These are phyloP conservation scores for Elsinoe batatas DNA, from an alignment of 2,329 filamentous ascomycete genomes.

Conservation along the genomic window DNA sequence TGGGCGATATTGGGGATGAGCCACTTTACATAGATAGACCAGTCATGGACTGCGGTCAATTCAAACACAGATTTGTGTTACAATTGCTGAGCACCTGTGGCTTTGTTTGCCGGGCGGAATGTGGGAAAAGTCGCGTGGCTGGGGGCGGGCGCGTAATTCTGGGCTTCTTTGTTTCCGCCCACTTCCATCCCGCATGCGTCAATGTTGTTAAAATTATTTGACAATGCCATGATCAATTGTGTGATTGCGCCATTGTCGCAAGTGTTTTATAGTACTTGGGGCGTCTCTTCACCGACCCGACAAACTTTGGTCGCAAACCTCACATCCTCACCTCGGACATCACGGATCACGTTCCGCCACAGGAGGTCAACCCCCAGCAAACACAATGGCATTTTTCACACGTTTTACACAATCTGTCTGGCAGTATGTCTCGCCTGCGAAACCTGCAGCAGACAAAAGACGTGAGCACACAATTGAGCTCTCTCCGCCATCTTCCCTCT, in stretches of 20 bases:
- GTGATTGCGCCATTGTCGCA: background rate
- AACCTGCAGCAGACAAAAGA: background rate
- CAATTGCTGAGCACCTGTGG: background rate
- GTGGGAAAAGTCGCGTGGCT: background rate
- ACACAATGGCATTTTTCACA: background rate
- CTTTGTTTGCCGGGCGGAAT: background rate
- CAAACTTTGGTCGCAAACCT: no score
- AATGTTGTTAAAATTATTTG: background rate
- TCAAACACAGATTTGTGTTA: no score
- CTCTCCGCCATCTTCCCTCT: background rate
- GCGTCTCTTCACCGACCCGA: background rate
- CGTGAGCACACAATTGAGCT: background rate
- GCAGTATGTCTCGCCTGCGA: conserved; percentile 1
- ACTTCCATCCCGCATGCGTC: background rate
- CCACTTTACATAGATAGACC: background rate
- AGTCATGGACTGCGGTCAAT: background rate
- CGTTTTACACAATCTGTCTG: conserved; percentile 4
- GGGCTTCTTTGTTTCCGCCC: background rate
- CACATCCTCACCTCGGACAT: background rate
- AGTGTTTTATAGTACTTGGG: background rate
- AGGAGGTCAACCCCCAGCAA: background rate
- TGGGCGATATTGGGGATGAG: background rate
- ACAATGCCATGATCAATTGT: conserved; percentile 1
- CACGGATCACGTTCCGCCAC: background rate
- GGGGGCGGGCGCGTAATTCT: background rate